Evolutionary conservation across 805 yeast genomes (phyloP).

Genomic region (Ogataea trehaloabstinens): DNA sequence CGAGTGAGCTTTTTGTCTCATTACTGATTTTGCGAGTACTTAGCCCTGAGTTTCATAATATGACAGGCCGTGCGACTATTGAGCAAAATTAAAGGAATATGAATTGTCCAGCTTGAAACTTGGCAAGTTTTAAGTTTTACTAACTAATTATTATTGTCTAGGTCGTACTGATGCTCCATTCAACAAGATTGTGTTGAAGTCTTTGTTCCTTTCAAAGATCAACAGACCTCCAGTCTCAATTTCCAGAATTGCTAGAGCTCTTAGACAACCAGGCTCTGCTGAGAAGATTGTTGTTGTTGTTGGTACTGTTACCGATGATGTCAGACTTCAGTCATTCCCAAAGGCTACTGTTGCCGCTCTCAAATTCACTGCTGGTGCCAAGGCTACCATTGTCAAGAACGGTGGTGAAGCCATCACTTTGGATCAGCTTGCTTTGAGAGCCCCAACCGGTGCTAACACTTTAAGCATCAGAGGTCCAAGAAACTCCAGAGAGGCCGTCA

Average conservation of each 20-base stretch:
- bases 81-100: constrained; percentile 44
- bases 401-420: constrained; percentile 99
- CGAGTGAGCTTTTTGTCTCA: background rate
- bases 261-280: constrained; percentile 78
- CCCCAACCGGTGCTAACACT: constrained; percentile 99
- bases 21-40: constrained; percentile 32
- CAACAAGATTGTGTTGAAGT: constrained; percentile 94
- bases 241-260: constrained; percentile 83
- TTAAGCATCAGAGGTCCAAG: constrained; percentile 98
- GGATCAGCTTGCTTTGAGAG: constrained; percentile 98
- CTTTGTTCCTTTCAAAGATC: constrained; percentile 95
- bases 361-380: constrained; percentile 99
- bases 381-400: constrained; percentile 93
- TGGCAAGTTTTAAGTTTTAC: no score
- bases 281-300: constrained; percentile 95
- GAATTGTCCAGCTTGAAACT: no score
- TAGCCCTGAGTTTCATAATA: constrained; percentile 3
- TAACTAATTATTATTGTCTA: constrained; percentile 35
- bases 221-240: constrained; percentile 99
- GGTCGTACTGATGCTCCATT: constrained; percentile 99
- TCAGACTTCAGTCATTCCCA: constrained; percentile 91
- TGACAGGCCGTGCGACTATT: constrained; percentile 36
- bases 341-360: constrained; percentile 98
- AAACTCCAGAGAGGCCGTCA: constrained; percentile 98
- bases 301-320: constrained; percentile 98